Conservation (phyloP, 2,329 filamentous ascomycete species). For the Talaromyces sp. region DNA sequence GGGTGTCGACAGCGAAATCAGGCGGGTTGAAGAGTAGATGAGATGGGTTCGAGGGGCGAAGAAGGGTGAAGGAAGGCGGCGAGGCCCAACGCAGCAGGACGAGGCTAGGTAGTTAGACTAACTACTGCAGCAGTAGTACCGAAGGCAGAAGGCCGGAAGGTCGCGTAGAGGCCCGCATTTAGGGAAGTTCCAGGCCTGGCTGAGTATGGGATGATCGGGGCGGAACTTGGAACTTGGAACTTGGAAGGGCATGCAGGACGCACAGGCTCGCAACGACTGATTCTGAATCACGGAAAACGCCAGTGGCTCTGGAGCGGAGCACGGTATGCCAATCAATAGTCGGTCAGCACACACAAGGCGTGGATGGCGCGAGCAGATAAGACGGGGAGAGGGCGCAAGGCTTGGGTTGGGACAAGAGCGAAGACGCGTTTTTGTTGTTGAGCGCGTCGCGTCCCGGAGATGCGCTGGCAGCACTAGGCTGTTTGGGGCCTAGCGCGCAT, state of each 20-base stretch:
- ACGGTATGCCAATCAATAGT: neutral
- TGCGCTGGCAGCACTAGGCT: neutral
- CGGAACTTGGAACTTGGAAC: neutral
- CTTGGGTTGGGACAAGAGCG: neutral
- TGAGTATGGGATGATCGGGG: neutral
- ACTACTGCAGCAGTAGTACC: neutral
- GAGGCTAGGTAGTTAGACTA: neutral
- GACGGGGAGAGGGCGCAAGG: neutral
- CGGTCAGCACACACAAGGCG: neutral
- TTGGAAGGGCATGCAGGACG: neutral
- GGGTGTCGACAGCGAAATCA: neutral
- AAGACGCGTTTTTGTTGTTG: neutral
- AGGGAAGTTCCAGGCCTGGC: neutral
- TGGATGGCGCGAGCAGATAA: neutral
- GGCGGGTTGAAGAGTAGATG: neutral
- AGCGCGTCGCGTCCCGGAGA: neutral
- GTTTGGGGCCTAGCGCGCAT: neutral
- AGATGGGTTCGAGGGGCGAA: neutral
- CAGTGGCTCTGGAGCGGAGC: neutral
- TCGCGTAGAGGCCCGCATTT: neutral
- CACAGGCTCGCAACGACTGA: neutral
- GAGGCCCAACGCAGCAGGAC: conserved; percentile 7
- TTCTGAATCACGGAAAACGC: neutral
- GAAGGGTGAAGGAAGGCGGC: conserved; percentile 9
- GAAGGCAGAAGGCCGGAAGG: neutral